These are phyloP conservation scores for Wickerhamiella kurtzmanii DNA, from an alignment of 805 yeast genomes.

Conservation along the genomic window DNA sequence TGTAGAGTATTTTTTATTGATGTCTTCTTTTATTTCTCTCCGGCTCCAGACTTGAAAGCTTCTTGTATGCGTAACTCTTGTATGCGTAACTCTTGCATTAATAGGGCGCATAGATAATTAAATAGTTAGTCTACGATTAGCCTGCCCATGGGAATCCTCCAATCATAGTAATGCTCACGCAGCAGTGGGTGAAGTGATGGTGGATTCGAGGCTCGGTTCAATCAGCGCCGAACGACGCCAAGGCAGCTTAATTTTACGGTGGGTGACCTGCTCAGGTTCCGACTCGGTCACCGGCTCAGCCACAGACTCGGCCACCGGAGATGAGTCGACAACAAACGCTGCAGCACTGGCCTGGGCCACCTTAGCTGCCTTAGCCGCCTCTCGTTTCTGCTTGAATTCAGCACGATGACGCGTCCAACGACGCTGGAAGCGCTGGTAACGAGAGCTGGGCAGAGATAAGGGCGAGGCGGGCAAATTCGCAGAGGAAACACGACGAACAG, in stretches of 20 bases:
- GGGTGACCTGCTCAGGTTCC: conserved; percentile 5
- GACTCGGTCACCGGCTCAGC: conserved; percentile 6
- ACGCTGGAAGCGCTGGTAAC: neutral
- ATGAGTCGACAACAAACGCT: conserved; percentile 6
- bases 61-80: too few species aligned
- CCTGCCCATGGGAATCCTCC: too few species aligned
- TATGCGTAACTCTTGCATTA: too few species aligned
- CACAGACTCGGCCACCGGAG: conserved; percentile 1
- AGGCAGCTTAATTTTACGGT: neutral
- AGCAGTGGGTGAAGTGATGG: too few species aligned
- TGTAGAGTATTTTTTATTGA: neutral
- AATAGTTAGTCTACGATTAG: neutral
- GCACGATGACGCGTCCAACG: neutral
- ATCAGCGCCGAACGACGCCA: too few species aligned
- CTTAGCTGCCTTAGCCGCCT: neutral
- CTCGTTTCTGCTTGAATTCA: neutral
- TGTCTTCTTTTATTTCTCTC: neutral
- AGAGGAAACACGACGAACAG: neutral
- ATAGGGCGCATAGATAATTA: too few species aligned
- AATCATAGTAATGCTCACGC: neutral
- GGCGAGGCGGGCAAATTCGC: neutral
- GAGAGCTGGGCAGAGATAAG: neutral
- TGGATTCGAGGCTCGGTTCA: too few species aligned
- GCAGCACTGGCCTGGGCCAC: conserved; percentile 5
- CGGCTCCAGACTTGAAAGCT: too few species aligned